Evolutionary conservation across 176 grass and related monocot genomes (phyloP).

Genomic region (Oryza coarctata): DNA sequence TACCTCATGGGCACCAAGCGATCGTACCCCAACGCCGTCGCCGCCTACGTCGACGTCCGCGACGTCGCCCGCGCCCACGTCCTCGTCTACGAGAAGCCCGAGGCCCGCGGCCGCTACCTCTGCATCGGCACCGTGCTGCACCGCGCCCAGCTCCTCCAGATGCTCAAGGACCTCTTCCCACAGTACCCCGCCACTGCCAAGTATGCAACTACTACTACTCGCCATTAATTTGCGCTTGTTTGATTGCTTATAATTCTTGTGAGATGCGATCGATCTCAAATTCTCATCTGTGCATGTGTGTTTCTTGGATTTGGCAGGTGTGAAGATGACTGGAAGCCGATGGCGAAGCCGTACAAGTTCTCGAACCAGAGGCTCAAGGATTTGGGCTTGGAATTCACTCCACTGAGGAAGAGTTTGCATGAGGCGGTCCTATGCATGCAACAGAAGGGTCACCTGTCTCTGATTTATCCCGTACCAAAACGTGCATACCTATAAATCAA

Average conservation of each 20-base stretch:
- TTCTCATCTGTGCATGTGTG: neutral
- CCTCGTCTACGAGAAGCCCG: slow-evolving; percentile 36
- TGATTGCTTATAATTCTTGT: neutral
- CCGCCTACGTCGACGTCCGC: slow-evolving; percentile 52
- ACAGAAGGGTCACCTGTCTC: slow-evolving; percentile 36
- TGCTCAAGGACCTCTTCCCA: slow-evolving; percentile 36
- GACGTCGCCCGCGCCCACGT: slow-evolving; percentile 43
- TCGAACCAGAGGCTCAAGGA: slow-evolving; percentile 48
- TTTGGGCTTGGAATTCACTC: slow-evolving; percentile 47
- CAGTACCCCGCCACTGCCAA: slow-evolving; percentile 38
- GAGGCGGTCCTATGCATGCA: slow-evolving; percentile 30
- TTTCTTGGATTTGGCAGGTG: slow-evolving; percentile 19
- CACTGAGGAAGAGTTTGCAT: slow-evolving; percentile 25
- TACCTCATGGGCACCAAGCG: slow-evolving; percentile 44
- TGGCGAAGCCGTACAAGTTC: slow-evolving; percentile 43
- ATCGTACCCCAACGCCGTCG: slow-evolving; percentile 47
- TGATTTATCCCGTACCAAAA: neutral
- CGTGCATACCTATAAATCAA: neutral
- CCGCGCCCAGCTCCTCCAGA: slow-evolving; percentile 1
- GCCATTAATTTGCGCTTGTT: neutral
- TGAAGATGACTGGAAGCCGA: slow-evolving; percentile 23
- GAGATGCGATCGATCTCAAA: neutral
- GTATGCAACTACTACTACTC: neutral
- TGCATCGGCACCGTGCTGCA: slow-evolving; percentile 43
- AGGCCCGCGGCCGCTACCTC: slow-evolving; percentile 38